These are phyloP conservation scores for Fusarium sp. DNA, from an alignment of 2,329 filamentous ascomycete species.

Conservation along the genomic window DNA sequence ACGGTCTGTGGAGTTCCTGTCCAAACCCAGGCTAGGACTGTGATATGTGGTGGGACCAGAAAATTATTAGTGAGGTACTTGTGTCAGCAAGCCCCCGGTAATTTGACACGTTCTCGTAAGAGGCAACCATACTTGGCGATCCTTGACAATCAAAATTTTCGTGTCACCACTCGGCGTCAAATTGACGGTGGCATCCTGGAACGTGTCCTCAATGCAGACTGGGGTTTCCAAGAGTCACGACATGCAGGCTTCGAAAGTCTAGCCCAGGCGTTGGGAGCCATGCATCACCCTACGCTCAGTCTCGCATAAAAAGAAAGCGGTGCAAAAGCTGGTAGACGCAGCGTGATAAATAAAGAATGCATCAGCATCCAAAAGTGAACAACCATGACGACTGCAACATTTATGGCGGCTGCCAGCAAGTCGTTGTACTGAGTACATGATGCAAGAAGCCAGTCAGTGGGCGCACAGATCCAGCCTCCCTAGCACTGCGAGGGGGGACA, in stretches of 20 bases:
- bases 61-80: constrained; percentile 55
- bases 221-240: not conserved
- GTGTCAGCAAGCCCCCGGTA: constrained; percentile 22
- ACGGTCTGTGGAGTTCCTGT: constrained; percentile 13
- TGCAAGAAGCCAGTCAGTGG: constrained; percentile 45
- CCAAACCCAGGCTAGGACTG: constrained; percentile 7
- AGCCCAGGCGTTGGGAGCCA: not conserved
- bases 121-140: constrained; percentile 45
- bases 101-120: constrained; percentile 40
- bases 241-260: not conserved
- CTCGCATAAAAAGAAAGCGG: not conserved
- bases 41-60: constrained; percentile 10
- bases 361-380: constrained; percentile 6
- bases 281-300: not conserved
- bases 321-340: not conserved
- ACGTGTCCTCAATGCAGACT: constrained; percentile 32
- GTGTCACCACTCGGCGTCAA: constrained; percentile 40
- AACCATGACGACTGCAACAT: constrained; percentile 18
- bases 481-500: constrained; percentile 34
- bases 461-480: constrained; percentile 46
- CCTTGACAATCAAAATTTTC: constrained; percentile 46
- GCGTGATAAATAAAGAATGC: constrained; percentile 3
- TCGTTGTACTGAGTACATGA: constrained; percentile 39
- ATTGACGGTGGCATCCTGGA: constrained; percentile 25
- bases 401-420: constrained; percentile 3